These are phyloP conservation scores for Raffaelea arxii DNA, from an alignment of 2,329 filamentous ascomycete species.

Conservation along the genomic window DNA sequence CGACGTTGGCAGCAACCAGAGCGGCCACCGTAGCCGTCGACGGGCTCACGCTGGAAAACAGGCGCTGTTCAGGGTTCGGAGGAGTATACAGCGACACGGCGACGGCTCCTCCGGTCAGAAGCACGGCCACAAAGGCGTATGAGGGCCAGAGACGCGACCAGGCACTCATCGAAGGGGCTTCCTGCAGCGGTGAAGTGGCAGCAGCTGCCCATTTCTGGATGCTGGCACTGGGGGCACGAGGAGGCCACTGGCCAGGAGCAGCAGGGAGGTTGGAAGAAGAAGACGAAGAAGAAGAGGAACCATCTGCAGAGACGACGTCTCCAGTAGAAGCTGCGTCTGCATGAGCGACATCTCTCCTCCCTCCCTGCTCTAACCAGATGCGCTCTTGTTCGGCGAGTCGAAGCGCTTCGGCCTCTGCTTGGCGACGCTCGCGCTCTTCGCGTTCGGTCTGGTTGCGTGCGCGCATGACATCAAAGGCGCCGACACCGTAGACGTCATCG, in stretches of 20 bases:
- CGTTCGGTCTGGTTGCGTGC: constrained; percentile 39
- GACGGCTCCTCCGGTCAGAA: constrained; percentile 32
- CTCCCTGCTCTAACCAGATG: constrained; percentile 23
- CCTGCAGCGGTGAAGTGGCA: constrained; percentile 40
- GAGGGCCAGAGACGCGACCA: constrained; percentile 48
- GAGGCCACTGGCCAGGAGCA: too few species aligned
- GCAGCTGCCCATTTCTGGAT: constrained; percentile 32
- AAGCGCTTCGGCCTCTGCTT: constrained; percentile 21
- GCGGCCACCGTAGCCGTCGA: constrained; percentile 53
- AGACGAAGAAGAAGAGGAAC: too few species aligned
- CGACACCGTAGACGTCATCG: constrained; percentile 47
- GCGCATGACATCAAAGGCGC: constrained; percentile 47
- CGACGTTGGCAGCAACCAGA: constrained; percentile 50
- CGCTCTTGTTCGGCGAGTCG: constrained; percentile 7
- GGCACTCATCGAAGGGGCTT: constrained; percentile 39
- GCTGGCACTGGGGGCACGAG: constrained; percentile 6
- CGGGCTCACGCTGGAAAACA: constrained; percentile 41
- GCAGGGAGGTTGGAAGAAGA: too few species aligned
- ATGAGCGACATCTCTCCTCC: constrained; percentile 24
- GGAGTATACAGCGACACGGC: constrained; percentile 23
- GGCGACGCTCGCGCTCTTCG: constrained; percentile 28
- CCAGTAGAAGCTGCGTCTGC: not conserved
- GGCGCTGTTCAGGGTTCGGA: too few species aligned
- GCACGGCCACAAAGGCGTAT: constrained; percentile 33
- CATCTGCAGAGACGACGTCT: too few species aligned